These are phyloP conservation scores for Rhizophagus clarus DNA, from an alignment of 192 early-diverging fungal species.

Conservation along the genomic window DNA sequence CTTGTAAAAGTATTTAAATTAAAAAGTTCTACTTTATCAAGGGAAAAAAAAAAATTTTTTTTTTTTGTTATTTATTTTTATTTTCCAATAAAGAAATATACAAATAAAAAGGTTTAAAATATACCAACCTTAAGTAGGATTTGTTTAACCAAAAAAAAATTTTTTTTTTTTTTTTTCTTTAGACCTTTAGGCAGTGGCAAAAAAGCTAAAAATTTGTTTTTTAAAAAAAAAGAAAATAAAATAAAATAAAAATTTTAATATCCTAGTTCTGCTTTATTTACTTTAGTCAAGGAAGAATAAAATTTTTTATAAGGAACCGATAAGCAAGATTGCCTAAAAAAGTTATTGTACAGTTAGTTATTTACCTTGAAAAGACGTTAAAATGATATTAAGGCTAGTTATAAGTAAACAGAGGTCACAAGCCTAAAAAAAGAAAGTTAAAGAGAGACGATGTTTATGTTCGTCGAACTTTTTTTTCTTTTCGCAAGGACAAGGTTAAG, in stretches of 20 bases:
- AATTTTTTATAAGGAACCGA: not conserved
- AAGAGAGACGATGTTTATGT: not conserved
- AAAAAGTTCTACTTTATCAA: not conserved
- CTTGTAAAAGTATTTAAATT: not conserved
- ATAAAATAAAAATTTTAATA: no score
- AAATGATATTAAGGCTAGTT: not conserved
- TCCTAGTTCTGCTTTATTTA: no score
- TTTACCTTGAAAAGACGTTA: slow-evolving; percentile 2
- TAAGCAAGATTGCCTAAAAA: not conserved
- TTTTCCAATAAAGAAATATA: not conserved
- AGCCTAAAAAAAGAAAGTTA: slow-evolving; percentile 8
- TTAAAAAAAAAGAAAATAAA: no score
- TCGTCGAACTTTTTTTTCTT: slow-evolving; percentile 12
- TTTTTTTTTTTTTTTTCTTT: no score
- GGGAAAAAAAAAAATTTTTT: not conserved
- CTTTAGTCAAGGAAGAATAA: no score
- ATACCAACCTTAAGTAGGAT: no score
- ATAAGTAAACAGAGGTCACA: not conserved
- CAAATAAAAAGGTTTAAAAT: no score
- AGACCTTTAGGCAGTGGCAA: not conserved
- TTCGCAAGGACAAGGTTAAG: no score
- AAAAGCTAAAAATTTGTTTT: not conserved
- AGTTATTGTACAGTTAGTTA: not conserved
- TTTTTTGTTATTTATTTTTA: no score
- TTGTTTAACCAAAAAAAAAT: no score